Percentiles rank a stretch among this genome's conserved stretches.
These are phyloP conservation scores for Cladosporium sp. DNA, from an alignment of 2,329 filamentous ascomycete genomes.

Conservation along the genomic window DNA sequence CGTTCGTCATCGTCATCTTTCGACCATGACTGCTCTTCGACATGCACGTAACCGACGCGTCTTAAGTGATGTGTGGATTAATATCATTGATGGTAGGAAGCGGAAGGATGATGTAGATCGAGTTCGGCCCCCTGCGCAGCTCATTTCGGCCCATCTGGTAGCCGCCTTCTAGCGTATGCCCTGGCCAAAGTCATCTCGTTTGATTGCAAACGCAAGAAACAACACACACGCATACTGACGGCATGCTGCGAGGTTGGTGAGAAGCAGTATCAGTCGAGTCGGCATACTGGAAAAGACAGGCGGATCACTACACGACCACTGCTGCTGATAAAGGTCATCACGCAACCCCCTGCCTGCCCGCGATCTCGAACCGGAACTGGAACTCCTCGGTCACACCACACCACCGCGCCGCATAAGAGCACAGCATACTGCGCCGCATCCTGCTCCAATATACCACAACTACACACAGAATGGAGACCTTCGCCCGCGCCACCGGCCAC, in stretches of 20 bases:
- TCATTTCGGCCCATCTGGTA: neutral
- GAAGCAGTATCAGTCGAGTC: neutral
- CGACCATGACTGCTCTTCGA: neutral
- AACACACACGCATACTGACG: neutral
- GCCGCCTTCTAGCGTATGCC: neutral
- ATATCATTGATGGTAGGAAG: neutral
- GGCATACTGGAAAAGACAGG: neutral
- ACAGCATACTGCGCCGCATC: neutral
- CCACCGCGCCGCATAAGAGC: neutral
- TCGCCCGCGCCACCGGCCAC: slow-evolving; percentile 37
- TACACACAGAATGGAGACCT: slow-evolving; percentile 34
- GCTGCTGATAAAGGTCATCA: neutral
- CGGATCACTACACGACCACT: neutral
- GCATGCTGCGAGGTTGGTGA: neutral
- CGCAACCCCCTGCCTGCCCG: neutral
- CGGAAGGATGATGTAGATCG: neutral
- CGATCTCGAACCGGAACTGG: neutral
- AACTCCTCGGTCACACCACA: neutral
- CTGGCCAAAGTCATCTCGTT: neutral
- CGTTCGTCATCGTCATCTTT: neutral
- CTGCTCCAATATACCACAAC: neutral
- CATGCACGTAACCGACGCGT: neutral
- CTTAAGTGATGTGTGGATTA: neutral
- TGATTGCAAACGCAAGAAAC: neutral
- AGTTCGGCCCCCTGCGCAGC: neutral